Evolutionary conservation across 1,139 yeast genomes (phyloP).

Genomic region (Zygosaccharomyces pseudobailii): DNA sequence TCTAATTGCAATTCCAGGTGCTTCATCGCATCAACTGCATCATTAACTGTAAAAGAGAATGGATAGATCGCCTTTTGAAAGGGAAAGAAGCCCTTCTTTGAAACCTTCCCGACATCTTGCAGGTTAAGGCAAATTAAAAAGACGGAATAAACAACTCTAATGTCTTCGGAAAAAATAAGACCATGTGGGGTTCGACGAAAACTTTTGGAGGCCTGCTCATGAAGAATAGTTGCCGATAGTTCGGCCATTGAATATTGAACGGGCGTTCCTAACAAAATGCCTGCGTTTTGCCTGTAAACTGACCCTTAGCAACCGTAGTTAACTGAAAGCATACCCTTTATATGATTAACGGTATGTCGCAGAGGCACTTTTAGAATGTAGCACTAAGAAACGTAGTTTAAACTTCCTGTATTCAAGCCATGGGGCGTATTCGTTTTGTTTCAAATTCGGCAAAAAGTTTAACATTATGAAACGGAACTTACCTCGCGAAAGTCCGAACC

Average conservation of each 20-base stretch:
- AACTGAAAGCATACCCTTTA: background rate
- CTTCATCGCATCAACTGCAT: constrained; percentile 51
- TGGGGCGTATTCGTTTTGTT: constrained; percentile 2
- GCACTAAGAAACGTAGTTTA: background rate
- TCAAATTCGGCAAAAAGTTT: constrained; percentile 3
- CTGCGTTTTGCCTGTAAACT: too few species aligned
- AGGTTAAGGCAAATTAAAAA: constrained; percentile 48
- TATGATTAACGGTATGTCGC: background rate
- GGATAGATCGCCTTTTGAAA: constrained; percentile 36
- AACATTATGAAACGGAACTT: constrained; percentile 4
- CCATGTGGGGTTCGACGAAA: constrained; percentile 51
- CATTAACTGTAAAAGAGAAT: constrained; percentile 49
- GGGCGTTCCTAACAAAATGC: too few species aligned
- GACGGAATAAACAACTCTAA: constrained; percentile 54
- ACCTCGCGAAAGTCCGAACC: constrained; percentile 4
- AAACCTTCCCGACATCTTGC: constrained; percentile 28
- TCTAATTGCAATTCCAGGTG: constrained; percentile 47
- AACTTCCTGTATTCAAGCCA: background rate
- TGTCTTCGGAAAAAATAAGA: constrained; percentile 48
- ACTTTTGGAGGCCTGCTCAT: constrained; percentile 41
- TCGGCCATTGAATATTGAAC: background rate
- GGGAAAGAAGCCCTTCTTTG: constrained; percentile 24
- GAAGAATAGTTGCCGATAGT: constrained; percentile 32
- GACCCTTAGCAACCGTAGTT: too few species aligned
- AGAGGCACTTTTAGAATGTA: background rate